phyloP scores from a whole-genome alignment of 345 rosid genomes.

The Aegle marmelos region DNA sequence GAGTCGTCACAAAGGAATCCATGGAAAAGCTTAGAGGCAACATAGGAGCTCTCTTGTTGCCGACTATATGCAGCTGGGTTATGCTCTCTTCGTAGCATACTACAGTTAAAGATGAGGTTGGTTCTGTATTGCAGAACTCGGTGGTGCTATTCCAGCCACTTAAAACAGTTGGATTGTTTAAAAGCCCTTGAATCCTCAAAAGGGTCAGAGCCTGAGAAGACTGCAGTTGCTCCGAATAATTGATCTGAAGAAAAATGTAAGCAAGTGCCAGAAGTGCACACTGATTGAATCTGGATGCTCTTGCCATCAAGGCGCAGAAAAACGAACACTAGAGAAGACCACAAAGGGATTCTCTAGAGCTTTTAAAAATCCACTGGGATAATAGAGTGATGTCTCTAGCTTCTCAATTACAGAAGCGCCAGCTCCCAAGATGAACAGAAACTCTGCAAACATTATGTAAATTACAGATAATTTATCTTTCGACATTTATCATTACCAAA shows the following conservation, averaged over 20 bases:
- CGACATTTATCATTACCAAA: too few relatives aligned
- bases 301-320: constrained; percentile 36
- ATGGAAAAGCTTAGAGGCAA: constrained; percentile 70
- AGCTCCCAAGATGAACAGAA: constrained; percentile 3
- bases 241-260: constrained; percentile 33
- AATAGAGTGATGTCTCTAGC: neutral
- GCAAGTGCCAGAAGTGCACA: constrained; percentile 32
- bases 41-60: constrained; percentile 43
- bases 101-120: constrained; percentile 60
- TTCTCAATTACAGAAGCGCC: constrained; percentile 8
- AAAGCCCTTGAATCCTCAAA: constrained; percentile 59
- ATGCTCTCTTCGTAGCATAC: constrained; percentile 77
- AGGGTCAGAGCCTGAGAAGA: constrained; percentile 76
- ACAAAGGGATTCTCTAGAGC: neutral
- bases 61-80: constrained; percentile 80
- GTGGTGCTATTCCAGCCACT: constrained; percentile 67
- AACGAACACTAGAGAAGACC: neutral
- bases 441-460: constrained; percentile 22
- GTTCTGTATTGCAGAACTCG: constrained; percentile 79
- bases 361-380: neutral
- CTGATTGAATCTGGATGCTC: constrained; percentile 29
- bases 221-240: constrained; percentile 57
- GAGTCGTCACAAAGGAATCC: constrained; percentile 71
- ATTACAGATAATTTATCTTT: neutral
- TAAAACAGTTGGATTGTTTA: constrained; percentile 58